Conservation (phyloP, 2,329 filamentous ascomycete genomes). For the Fulvia fulva region DNA sequence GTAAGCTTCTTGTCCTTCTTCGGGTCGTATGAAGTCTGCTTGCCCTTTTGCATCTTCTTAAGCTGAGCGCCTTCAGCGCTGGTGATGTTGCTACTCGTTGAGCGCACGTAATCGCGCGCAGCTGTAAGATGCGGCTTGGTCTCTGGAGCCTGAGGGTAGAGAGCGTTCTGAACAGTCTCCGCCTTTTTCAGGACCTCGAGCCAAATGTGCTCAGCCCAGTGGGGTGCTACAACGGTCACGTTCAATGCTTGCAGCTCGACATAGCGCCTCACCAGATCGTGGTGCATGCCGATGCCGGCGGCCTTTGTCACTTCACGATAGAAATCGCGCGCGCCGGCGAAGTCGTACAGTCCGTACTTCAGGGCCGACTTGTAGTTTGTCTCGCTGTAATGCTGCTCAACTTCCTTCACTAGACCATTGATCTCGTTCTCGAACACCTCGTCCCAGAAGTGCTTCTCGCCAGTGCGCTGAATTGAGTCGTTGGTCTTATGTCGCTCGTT, state of each 20-base stretch:
- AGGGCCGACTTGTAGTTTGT: conserved; percentile 84
- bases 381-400: conserved; percentile 69
- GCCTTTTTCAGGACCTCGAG: conserved; percentile 78
- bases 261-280: conserved; percentile 72
- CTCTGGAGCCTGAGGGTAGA: conserved; percentile 66
- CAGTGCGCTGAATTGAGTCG: conserved; percentile 67
- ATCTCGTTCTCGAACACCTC: conserved; percentile 90
- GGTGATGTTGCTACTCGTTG: conserved; percentile 72
- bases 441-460: conserved; percentile 75
- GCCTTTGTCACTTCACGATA: conserved; percentile 80
- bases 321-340: conserved; percentile 80
- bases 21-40: conserved; percentile 77
- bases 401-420: conserved; percentile 75
- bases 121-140: conserved; percentile 67
- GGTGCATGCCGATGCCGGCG: conserved; percentile 80
- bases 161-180: conserved; percentile 72
- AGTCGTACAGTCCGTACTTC: conserved; percentile 81
- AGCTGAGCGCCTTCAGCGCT: conserved; percentile 76
- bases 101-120: conserved; percentile 75
- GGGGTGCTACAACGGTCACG: conserved; percentile 78
- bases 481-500: conserved; percentile 45
- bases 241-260: conserved; percentile 82
- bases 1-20: conserved; percentile 88
- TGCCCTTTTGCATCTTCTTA: conserved; percentile 92
- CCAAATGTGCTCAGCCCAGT: conserved; percentile 95